Evolutionary conservation across 2,329 filamentous ascomycete genomes (phyloP).

Genomic region (Fusarium annulatum): DNA sequence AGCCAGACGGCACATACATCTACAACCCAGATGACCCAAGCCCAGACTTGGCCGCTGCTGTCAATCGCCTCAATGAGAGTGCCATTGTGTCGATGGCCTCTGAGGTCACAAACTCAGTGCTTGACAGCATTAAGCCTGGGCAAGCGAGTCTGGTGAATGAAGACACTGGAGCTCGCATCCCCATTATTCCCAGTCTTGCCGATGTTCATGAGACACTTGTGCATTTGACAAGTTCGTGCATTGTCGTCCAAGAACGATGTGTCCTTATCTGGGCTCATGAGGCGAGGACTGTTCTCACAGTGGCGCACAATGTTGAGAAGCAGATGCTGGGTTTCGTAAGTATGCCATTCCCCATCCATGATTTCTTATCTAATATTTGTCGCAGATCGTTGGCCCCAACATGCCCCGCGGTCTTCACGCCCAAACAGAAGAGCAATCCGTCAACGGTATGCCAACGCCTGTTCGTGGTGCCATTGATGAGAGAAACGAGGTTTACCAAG

Average conservation of each 20-base stretch:
- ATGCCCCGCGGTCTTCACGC: constrained; percentile 40
- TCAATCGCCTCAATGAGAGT: constrained; percentile 34
- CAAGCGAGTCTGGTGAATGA: constrained; percentile 36
- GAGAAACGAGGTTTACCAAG: constrained; percentile 40
- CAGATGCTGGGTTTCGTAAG: constrained; percentile 43
- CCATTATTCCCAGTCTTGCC: constrained; percentile 31
- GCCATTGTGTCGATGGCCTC: constrained; percentile 43
- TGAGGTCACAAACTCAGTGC: constrained; percentile 34
- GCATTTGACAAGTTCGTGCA: constrained; percentile 34
- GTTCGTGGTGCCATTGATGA: constrained; percentile 44
- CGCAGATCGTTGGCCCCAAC: constrained; percentile 38
- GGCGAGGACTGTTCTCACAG: constrained; percentile 37
- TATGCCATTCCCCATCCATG: neutral
- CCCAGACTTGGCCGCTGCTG: constrained; percentile 35
- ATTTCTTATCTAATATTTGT: neutral
- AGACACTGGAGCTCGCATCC: constrained; percentile 39
- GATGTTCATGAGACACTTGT: constrained; percentile 34
- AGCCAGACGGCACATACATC: constrained; percentile 30
- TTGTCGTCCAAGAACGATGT: constrained; percentile 38
- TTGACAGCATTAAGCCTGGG: constrained; percentile 36
- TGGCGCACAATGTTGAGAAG: constrained; percentile 42
- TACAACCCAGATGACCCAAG: constrained; percentile 40
- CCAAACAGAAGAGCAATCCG: constrained; percentile 39
- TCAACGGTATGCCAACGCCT: constrained; percentile 25
- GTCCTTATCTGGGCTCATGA: constrained; percentile 43